Evolutionary conservation across 179 eudicot genomes (phyloP).

Genomic region (Silene coronaria): DNA sequence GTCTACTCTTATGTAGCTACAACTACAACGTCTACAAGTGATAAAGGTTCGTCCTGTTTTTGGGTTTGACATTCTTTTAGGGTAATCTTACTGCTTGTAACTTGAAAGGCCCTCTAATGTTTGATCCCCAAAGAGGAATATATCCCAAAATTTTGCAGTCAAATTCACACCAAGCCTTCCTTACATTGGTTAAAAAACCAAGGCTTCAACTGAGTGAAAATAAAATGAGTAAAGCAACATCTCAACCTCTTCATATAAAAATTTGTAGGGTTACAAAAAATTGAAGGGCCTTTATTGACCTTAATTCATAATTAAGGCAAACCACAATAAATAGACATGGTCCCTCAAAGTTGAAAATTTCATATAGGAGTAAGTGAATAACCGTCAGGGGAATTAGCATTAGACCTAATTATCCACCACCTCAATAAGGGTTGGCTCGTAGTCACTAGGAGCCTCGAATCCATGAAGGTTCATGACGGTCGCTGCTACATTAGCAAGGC

Average conservation of each 20-base stretch:
- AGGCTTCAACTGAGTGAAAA: background rate
- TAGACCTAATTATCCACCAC: conserved; percentile 50
- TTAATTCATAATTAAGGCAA: conserved; percentile 15
- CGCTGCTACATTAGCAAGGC: conserved; percentile 94
- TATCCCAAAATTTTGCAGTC: too few species aligned
- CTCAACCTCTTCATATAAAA: background rate
- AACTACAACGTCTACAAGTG: too few species aligned
- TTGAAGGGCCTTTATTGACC: conserved; percentile 24
- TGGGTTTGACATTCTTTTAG: too few species aligned
- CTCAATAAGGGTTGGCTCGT: conserved; percentile 80
- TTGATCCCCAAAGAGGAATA: too few species aligned
- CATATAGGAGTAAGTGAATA: background rate
- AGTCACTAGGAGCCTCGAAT: conserved; percentile 73
- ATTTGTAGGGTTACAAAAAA: background rate
- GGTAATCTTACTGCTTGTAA: too few species aligned
- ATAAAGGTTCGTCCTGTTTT: too few species aligned
- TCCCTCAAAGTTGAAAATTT: conserved; percentile 10
- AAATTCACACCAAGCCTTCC: too few species aligned
- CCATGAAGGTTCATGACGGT: conserved; percentile 94
- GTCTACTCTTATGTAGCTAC: too few species aligned
- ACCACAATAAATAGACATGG: conserved; percentile 11
- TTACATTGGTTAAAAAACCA: background rate
- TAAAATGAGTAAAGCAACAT: background rate
- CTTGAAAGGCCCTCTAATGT: too few species aligned
- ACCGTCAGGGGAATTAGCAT: background rate